phyloP scores from a whole-genome alignment of 441 rosid species.

The Theobroma grandiflorum region DNA sequence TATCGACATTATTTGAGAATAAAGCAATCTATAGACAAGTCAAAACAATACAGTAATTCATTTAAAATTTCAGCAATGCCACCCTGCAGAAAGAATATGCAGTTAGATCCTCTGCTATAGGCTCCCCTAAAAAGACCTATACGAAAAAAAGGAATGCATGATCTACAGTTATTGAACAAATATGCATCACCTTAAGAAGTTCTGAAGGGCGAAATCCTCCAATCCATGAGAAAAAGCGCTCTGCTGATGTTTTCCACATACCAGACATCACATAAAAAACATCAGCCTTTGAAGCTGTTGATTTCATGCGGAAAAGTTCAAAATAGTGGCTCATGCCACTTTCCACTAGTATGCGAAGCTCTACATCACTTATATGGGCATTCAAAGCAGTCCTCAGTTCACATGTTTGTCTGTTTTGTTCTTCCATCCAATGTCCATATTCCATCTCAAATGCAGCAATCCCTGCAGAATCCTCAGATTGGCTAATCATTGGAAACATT shows the following conservation, averaged over 20 bases:
- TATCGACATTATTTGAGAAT: not conserved
- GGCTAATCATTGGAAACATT: constrained; percentile 2
- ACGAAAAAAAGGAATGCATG: not conserved
- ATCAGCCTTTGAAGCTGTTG: constrained; percentile 63
- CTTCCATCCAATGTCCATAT: constrained; percentile 73
- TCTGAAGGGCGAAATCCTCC: constrained; percentile 79
- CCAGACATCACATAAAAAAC: constrained; percentile 76
- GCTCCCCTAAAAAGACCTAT: constrained; percentile 5
- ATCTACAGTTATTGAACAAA: constrained; percentile 13
- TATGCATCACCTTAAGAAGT: constrained; percentile 65
- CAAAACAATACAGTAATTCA: not conserved
- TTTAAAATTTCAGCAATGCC: not conserved
- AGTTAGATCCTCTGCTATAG: constrained; percentile 16
- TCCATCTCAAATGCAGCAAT: constrained; percentile 74
- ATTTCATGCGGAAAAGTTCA: constrained; percentile 70
- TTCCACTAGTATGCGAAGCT: constrained; percentile 63
- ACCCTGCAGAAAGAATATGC: not conserved
- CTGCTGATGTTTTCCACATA: constrained; percentile 69
- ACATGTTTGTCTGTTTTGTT: constrained; percentile 55
- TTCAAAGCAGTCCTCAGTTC: constrained; percentile 60
- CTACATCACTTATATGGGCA: constrained; percentile 57
- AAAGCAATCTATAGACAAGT: constrained; percentile 5
- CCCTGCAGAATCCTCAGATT: constrained; percentile 41
- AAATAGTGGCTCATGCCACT: constrained; percentile 63
- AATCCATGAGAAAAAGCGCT: constrained; percentile 73